Conservation (phyloP, 345 rosid genomes). For the Eucalyptus caleyi region DNA sequence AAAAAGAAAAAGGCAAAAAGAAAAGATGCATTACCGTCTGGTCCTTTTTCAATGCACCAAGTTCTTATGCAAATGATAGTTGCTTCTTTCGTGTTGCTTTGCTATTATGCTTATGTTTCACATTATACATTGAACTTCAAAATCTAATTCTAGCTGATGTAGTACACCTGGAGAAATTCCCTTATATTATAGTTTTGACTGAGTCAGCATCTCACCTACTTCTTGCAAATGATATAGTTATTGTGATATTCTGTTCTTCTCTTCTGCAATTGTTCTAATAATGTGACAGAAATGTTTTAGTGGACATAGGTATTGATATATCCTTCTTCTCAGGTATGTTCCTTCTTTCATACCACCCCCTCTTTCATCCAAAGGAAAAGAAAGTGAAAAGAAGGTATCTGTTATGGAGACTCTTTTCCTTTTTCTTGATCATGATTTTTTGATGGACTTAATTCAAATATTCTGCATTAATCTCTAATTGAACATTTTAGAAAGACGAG, state of each 20-base stretch:
- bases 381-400: slow-evolving; percentile 72
- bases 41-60: not conserved
- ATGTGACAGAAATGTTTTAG: not conserved
- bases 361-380: slow-evolving; percentile 79
- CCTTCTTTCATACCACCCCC: slow-evolving; percentile 99
- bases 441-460: not conserved
- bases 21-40: not conserved
- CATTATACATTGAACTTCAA: not conserved
- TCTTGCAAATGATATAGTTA: not conserved
- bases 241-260: not conserved
- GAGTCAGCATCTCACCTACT: not conserved
- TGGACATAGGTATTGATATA: not conserved
- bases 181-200: not conserved
- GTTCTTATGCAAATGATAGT: not conserved
- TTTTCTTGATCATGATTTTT: not conserved
- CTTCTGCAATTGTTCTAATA: not conserved
- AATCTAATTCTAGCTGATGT: not conserved
- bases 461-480: not conserved
- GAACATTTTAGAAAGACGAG: slow-evolving; percentile 58
- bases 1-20: not conserved
- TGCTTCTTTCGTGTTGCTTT: not conserved
- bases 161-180: not conserved
- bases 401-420: not conserved
- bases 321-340: slow-evolving; percentile 61
- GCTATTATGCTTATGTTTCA: not conserved